Evolutionary conservation across 208 protist species (phyloP).

Genomic region (Leishmania braziliensis): DNA sequence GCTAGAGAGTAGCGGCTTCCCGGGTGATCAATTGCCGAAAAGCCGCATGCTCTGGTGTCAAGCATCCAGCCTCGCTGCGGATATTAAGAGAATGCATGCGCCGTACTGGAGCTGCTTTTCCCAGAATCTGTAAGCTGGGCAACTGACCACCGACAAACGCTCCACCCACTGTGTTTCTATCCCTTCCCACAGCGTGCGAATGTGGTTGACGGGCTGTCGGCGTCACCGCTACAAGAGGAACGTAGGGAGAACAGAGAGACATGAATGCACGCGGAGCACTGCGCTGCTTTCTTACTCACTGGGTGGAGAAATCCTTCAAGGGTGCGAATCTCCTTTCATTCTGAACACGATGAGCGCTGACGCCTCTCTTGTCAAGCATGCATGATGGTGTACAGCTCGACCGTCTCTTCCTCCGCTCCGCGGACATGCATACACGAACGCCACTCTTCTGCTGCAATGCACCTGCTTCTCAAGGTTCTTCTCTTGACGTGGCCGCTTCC

Average conservation of each 20-base stretch:
- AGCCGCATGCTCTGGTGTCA: constrained; percentile 70
- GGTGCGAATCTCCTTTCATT: neutral
- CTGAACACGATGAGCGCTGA: neutral
- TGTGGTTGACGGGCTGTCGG: neutral
- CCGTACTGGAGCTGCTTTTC: constrained; percentile 28
- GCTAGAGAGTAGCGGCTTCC: constrained; percentile 43
- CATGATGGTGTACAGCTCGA: neutral
- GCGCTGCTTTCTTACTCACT: neutral
- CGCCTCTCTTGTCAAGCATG: neutral
- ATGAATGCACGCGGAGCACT: neutral
- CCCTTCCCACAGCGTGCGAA: neutral
- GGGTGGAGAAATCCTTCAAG: neutral
- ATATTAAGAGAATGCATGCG: constrained; percentile 22
- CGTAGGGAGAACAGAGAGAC: neutral
- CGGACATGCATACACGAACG: neutral
- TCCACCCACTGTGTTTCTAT: neutral
- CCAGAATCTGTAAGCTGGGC: neutral
- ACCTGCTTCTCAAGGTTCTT: too few species aligned
- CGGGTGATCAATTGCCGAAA: constrained; percentile 29
- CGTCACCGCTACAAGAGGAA: neutral
- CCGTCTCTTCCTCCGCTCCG: neutral
- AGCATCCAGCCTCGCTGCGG: constrained; percentile 9
- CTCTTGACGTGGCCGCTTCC: too few species aligned
- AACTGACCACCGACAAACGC: neutral
- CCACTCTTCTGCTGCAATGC: too few species aligned